A percentile compares a stretch with the other conserved stretches of the same genome.
phyloP scores from a whole-genome alignment of 352 stramenopile species.

The Globisporangium iwayamae region DNA sequence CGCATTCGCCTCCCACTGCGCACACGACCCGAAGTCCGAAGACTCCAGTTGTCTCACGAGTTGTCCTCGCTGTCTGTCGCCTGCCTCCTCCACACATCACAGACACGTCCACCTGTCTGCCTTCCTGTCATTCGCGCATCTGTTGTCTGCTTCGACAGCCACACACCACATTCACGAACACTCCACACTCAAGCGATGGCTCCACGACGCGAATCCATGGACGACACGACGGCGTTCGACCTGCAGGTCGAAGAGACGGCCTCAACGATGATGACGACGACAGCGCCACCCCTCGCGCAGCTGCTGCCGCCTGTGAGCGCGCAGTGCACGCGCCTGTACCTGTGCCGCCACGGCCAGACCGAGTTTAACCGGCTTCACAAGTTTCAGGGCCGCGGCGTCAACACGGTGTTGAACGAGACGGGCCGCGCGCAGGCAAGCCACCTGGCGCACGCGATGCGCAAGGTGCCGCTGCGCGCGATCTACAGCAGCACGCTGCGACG shows the following conservation, averaged over 20 bases:
- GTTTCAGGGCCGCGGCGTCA: constrained; percentile 76
- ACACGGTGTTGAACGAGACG: constrained; percentile 62
- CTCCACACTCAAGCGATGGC: constrained; percentile 5
- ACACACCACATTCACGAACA: neutral
- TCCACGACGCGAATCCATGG: constrained; percentile 18
- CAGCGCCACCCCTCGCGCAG: constrained; percentile 23
- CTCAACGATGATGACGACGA: neutral
- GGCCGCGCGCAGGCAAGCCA: constrained; percentile 55
- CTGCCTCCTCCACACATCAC: neutral
- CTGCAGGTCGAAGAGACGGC: neutral
- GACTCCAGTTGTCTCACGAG: constrained; percentile 4
- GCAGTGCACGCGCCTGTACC: constrained; percentile 57
- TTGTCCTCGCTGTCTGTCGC: neutral
- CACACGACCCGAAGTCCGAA: neutral
- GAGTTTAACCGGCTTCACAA: constrained; percentile 72
- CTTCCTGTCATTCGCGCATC: constrained; percentile 3
- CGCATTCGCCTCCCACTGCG: constrained; percentile 19
- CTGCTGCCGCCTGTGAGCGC: constrained; percentile 54
- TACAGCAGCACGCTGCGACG: constrained; percentile 50
- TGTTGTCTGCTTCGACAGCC: neutral
- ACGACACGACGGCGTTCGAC: constrained; percentile 11
- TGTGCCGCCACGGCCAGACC: constrained; percentile 79
- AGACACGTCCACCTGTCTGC: neutral
- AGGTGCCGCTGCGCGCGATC: constrained; percentile 60
- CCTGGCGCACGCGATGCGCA: constrained; percentile 58